These are phyloP conservation scores for Plenodomus biglobosus DNA, from an alignment of 2,329 filamentous ascomycete genomes.

Conservation along the genomic window DNA sequence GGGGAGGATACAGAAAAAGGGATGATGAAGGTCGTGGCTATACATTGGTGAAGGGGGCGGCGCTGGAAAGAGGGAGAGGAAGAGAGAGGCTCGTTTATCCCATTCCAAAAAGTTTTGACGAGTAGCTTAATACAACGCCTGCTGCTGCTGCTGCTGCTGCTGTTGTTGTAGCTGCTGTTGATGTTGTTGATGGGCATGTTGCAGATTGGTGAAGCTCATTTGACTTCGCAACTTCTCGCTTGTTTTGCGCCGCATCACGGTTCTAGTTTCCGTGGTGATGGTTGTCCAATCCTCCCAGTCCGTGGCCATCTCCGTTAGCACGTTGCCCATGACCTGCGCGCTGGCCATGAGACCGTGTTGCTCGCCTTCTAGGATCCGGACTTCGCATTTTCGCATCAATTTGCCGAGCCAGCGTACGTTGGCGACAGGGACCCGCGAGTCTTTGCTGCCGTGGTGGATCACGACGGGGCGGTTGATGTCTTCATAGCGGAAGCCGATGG, in stretches of 20 bases:
- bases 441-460: conserved; percentile 89
- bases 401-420: conserved; percentile 95
- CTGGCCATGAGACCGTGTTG: conserved; percentile 96
- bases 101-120: too few species aligned
- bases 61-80: too few species aligned
- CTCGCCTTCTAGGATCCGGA: conserved; percentile 85
- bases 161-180: not conserved
- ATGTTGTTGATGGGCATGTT: not conserved
- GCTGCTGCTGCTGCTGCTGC: not conserved
- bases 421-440: conserved; percentile 88
- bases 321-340: conserved; percentile 85
- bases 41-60: too few species aligned
- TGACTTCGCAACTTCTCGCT: conserved; percentile 20
- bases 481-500: conserved; percentile 94
- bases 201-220: conserved; percentile 9
- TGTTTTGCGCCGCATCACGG: conserved; percentile 17
- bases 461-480: conserved; percentile 90
- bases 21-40: not conserved
- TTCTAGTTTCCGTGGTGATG: conserved; percentile 19
- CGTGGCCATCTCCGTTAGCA: conserved; percentile 90
- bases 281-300: conserved; percentile 67
- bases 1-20: too few species aligned
- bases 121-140: not conserved
- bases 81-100: too few species aligned
- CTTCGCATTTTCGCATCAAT: conserved; percentile 90